phyloP scores from a whole-genome alignment of 495 filamentous ascomycete genomes.

The Xylaria nigripes region DNA sequence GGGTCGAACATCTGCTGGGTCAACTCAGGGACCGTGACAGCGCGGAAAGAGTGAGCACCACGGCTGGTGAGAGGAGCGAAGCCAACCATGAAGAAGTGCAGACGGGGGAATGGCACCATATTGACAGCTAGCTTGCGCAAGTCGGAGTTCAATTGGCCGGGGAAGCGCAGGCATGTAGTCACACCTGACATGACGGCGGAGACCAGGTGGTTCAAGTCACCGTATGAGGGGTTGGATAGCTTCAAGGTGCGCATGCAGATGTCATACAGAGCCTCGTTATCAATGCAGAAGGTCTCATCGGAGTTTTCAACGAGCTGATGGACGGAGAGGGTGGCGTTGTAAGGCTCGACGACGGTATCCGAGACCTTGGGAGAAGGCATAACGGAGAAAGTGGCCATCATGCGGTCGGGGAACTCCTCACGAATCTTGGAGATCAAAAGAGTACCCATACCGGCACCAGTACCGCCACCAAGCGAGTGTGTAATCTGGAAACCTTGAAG shows the following conservation, averaged over 20 bases:
- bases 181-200: conserved; percentile 99
- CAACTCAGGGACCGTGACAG: conserved; percentile 93
- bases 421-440: conserved; percentile 99
- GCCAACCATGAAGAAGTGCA: conserved; percentile 99
- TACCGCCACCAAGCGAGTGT: conserved; percentile 99
- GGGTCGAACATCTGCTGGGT: conserved; percentile 99
- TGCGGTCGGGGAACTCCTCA: conserved; percentile 99
- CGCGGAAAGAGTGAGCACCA: conserved; percentile 90
- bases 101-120: conserved; percentile 99
- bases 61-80: conserved; percentile 98
- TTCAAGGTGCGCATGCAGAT: conserved; percentile 99
- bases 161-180: conserved; percentile 97
- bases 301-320: conserved; percentile 99
- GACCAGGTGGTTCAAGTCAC: conserved; percentile 98
- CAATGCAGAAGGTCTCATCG: conserved; percentile 99
- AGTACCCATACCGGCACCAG: conserved; percentile 99
- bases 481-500: conserved; percentile 99
- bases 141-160: conserved; percentile 99
- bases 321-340: conserved; percentile 98
- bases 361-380: conserved; percentile 99
- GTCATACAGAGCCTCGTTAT: conserved; percentile 99
- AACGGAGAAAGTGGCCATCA: conserved; percentile 99
- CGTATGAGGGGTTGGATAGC: conserved; percentile 96
- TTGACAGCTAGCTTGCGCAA: conserved; percentile 99
- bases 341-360: conserved; percentile 98